Percentiles rank a stretch among this genome's conserved stretches.
Conservation (phyloP, 108 stramenopile genomes). For the Cyclotella distinguenda region DNA sequence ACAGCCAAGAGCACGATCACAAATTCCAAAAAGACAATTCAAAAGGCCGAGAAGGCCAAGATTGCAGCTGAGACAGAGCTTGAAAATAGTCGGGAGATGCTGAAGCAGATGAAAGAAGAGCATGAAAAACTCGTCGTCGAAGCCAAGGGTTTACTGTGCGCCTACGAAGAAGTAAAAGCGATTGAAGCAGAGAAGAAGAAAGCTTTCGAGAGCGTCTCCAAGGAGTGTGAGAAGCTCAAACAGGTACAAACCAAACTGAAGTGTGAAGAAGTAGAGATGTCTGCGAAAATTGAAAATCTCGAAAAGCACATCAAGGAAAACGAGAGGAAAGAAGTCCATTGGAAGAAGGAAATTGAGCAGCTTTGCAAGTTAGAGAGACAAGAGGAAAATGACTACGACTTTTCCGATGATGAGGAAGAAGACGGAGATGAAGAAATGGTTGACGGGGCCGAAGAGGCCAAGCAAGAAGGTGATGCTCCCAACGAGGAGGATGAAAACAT, state of each 20-base stretch:
- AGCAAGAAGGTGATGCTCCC: conserved; percentile 32
- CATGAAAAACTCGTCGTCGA: conserved; percentile 64
- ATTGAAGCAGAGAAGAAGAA: conserved; percentile 68
- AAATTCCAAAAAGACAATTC: conserved; percentile 57
- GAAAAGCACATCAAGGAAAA: conserved; percentile 72
- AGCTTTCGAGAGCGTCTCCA: conserved; percentile 58
- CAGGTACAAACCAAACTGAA: conserved; percentile 67
- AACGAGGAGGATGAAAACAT: conserved; percentile 36
- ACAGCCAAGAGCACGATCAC: conserved; percentile 74
- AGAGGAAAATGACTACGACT: conserved; percentile 58
- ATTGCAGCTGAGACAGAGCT: conserved; percentile 56
- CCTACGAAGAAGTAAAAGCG: conserved; percentile 75
- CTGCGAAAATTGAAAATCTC: conserved; percentile 69
- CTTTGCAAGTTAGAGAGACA: conserved; percentile 53
- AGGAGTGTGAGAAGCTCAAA: conserved; percentile 72
- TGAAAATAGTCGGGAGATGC: conserved; percentile 37
- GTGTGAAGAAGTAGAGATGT: conserved; percentile 76
- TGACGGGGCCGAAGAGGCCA: conserved; percentile 37
- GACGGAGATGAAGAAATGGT: conserved; percentile 42
- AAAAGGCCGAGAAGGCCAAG: conserved; percentile 65
- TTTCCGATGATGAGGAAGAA: conserved; percentile 64
- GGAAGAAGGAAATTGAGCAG: conserved; percentile 67
- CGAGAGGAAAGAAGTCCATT: conserved; percentile 57
- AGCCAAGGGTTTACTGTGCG: conserved; percentile 63
- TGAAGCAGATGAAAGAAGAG: conserved; percentile 67